Conservation (phyloP, 768 basidiomycete genomes). For the Pholiota molesta region DNA sequence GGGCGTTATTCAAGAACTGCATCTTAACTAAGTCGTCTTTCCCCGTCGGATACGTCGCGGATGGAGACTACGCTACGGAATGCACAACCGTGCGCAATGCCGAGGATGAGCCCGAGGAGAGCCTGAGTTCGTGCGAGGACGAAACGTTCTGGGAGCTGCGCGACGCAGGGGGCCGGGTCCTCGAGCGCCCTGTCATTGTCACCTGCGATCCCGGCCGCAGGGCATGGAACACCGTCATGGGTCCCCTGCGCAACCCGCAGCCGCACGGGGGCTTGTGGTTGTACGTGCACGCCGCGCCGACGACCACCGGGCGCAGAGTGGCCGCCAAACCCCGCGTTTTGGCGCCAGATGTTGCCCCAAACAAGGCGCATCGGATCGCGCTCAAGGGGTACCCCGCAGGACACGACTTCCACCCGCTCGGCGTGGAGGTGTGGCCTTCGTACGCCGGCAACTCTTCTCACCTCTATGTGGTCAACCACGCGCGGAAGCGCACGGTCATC, state of each 20-base stretch:
- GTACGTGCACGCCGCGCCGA: constrained; percentile 29
- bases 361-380: constrained; percentile 40
- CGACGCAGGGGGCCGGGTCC: constrained; percentile 38
- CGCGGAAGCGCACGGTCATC: constrained; percentile 57
- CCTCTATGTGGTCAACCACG: constrained; percentile 74
- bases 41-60: constrained; percentile 52
- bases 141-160: constrained; percentile 65
- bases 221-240: constrained; percentile 80
- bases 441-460: constrained; percentile 49
- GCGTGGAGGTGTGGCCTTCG: constrained; percentile 60
- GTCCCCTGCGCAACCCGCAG: constrained; percentile 60
- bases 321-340: constrained; percentile 14
- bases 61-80: constrained; percentile 48
- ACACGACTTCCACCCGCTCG: constrained; percentile 76
- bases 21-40: constrained; percentile 46
- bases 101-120: constrained; percentile 25
- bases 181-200: constrained; percentile 48
- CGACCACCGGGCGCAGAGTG: constrained; percentile 1
- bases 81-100: constrained; percentile 44
- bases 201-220: constrained; percentile 59
- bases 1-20: constrained; percentile 40
- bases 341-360: constrained; percentile 8
- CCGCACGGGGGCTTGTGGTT: constrained; percentile 68
- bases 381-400: constrained; percentile 54
- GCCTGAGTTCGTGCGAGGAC: constrained; percentile 65